Evolutionary conservation across 108 stramenopile species (phyloP).

Genomic region (Nitzschia sp.): DNA sequence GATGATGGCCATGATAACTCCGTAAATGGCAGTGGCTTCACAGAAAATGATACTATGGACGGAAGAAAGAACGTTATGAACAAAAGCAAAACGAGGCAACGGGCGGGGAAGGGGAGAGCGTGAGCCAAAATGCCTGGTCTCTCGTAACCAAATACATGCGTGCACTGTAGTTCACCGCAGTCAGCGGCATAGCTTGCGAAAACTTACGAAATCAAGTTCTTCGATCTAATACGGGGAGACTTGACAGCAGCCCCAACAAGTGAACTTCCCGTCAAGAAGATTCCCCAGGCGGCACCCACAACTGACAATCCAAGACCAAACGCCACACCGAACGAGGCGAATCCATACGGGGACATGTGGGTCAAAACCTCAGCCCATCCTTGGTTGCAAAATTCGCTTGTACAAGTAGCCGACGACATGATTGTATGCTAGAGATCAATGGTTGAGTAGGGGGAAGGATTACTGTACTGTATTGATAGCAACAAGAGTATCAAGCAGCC

Average conservation of each 20-base stretch:
- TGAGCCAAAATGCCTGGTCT: no score
- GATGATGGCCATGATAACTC: constrained; percentile 99
- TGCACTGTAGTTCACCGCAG: not conserved
- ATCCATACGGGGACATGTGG: constrained; percentile 98
- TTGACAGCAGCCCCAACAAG: constrained; percentile 99
- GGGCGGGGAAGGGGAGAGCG: no score
- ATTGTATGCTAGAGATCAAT: not conserved
- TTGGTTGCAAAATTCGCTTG: constrained; percentile 73
- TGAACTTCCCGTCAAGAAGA: constrained; percentile 93
- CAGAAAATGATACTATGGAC: constrained; percentile 97
- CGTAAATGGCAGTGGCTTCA: constrained; percentile 99
- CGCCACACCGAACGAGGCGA: constrained; percentile 95
- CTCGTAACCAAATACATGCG: no score
- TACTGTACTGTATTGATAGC: no score
- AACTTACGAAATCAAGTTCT: constrained; percentile 95
- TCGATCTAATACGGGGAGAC: constrained; percentile 96
- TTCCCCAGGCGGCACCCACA: constrained; percentile 97
- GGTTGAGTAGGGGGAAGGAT: not conserved
- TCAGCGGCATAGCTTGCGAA: not conserved
- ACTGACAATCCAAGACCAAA: constrained; percentile 95
- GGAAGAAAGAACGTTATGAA: not conserved
- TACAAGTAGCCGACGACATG: constrained; percentile 49
- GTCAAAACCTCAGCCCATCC: constrained; percentile 98
- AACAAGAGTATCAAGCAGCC: not conserved
- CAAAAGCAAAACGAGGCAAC: no score